These are phyloP conservation scores for Fusarium sp. DNA, from an alignment of 2,329 filamentous ascomycete genomes.

Conservation along the genomic window DNA sequence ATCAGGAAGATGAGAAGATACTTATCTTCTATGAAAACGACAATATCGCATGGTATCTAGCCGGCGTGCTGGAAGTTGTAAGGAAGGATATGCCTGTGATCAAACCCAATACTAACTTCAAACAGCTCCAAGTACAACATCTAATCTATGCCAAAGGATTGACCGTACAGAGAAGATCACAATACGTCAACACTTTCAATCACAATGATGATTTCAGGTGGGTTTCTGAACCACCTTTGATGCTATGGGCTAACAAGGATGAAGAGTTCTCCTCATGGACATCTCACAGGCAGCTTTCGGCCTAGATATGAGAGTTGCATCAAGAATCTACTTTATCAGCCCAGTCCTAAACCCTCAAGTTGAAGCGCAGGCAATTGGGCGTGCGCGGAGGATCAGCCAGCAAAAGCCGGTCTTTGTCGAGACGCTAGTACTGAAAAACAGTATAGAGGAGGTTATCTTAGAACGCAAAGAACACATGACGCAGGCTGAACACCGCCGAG, in stretches of 20 bases:
- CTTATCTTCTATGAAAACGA: conserved; percentile 93
- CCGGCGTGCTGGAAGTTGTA: conserved; percentile 81
- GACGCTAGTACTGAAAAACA: conserved; percentile 82
- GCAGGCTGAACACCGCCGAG: conserved; percentile 68
- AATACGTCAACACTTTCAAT: conserved; percentile 85
- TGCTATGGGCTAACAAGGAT: conserved; percentile 3
- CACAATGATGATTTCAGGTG: conserved; percentile 71
- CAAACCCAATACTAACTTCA: conserved; percentile 10
- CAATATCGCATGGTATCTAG: conserved; percentile 87
- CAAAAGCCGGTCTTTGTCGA: conserved; percentile 83
- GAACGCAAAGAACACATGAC: conserved; percentile 80
- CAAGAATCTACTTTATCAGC: conserved; percentile 88
- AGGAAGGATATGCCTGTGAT: conserved; percentile 38
- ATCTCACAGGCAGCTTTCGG: conserved; percentile 90
- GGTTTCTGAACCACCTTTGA: neutral
- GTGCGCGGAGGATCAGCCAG: conserved; percentile 89
- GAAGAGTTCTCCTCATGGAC: conserved; percentile 86
- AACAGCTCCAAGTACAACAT: conserved; percentile 66
- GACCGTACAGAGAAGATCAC: conserved; percentile 70
- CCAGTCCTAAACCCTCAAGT: conserved; percentile 87
- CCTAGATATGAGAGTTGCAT: conserved; percentile 85
- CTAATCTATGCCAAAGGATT: conserved; percentile 77
- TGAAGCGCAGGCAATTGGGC: conserved; percentile 91
- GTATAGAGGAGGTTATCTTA: conserved; percentile 87
- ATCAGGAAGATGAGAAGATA: conserved; percentile 83